Base-by-base conservation (phyloP, 495 filamentous ascomycete species). In the Neurospora sp. region DNA sequence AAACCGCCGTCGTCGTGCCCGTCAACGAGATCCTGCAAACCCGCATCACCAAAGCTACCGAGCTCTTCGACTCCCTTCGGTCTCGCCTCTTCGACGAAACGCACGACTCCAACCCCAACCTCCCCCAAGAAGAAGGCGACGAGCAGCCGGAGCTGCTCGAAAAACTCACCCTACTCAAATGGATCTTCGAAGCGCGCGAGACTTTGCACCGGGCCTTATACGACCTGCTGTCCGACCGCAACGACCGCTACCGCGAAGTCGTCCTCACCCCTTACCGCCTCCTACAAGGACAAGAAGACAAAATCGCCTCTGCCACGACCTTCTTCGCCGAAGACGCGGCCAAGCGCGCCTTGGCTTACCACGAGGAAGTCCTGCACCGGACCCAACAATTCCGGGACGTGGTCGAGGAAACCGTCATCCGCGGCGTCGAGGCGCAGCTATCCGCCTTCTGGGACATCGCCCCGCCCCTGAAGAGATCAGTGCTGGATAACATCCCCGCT, bases 371-470 rank as follows among this genome's bases (percentile, higher is more conserved):
- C 3, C 84, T 93, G 17, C 82, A 87, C 69, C 91, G 96, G 12
- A 89, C 90, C 31, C 88, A 93, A 71, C 89, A 92, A 31, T 97
- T 98, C 80, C 83, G 92, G 71, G 86, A 88, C 40, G 89, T 95
- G 20, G 90, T 98, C 39, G 94, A 97, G 80, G 87, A 89, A 77
- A 96, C 95, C 70, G 93, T 96, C 35, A 87, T 89, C 3, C 90
- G 94, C 4, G 96, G 94, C 4, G 93, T 98, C 17, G 95, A 98
- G 79, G 87, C 92, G 40, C 96, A 98, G 79, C 87, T 97, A 0
- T 92, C 89, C 17, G 94, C 94, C 4, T 99, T 98, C 82, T 99
- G 96, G 96, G 96, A 99, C 77, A 97, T 98, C 75, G 96, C 94
- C 0, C 96, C 96, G 1, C 86, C 89, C 1, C 86, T 99, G 0